A percentile compares a stretch with the other conserved stretches of the same genome.
These are phyloP conservation scores for Babjeviella inositovora DNA, from an alignment of 805 yeast species.

Conservation along the genomic window DNA sequence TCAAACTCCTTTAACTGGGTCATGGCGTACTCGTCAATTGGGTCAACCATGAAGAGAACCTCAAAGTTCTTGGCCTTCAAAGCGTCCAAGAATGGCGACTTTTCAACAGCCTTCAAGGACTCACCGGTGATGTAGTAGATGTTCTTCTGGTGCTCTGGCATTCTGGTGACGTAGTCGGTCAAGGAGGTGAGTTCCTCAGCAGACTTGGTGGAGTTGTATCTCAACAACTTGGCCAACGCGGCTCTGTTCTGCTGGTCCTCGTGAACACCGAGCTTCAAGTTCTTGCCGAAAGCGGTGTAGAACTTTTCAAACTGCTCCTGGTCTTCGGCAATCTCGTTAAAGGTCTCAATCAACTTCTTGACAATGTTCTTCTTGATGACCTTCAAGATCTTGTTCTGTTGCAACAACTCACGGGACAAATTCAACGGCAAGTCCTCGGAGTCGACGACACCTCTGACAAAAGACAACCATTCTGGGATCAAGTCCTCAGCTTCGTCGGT, in stretches of 20 bases:
- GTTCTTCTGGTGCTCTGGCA: slow-evolving; percentile 99
- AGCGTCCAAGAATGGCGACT: slow-evolving; percentile 98
- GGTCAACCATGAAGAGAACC: slow-evolving; percentile 95
- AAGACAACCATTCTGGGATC: slow-evolving; percentile 97
- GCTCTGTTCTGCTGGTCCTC: slow-evolving; percentile 97
- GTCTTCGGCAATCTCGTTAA: slow-evolving; percentile 99
- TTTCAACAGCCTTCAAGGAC: slow-evolving; percentile 92
- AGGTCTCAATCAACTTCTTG: slow-evolving; percentile 95
- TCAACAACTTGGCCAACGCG: slow-evolving; percentile 88
- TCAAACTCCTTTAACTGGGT: slow-evolving; percentile 98
- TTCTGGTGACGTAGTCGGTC: slow-evolving; percentile 94
- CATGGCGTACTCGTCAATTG: slow-evolving; percentile 99
- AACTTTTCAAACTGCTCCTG: slow-evolving; percentile 96
- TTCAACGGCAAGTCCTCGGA: slow-evolving; percentile 98
- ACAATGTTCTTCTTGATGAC: slow-evolving; percentile 98
- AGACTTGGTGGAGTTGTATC: slow-evolving; percentile 95
- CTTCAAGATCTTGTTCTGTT: slow-evolving; percentile 99
- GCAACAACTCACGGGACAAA: slow-evolving; percentile 99
- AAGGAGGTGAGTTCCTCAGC: slow-evolving; percentile 88
- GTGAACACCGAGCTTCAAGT: slow-evolving; percentile 96
- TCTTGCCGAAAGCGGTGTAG: slow-evolving; percentile 96
- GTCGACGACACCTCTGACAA: slow-evolving; percentile 98
- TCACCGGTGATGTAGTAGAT: slow-evolving; percentile 99
- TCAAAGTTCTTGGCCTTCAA: slow-evolving; percentile 97
- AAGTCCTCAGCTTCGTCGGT: slow-evolving; percentile 99